A percentile compares a stretch with the other conserved stretches of the same genome.
Evolutionary conservation across 331 rosid species (phyloP).

Genomic region (Quercus lobata): DNA sequence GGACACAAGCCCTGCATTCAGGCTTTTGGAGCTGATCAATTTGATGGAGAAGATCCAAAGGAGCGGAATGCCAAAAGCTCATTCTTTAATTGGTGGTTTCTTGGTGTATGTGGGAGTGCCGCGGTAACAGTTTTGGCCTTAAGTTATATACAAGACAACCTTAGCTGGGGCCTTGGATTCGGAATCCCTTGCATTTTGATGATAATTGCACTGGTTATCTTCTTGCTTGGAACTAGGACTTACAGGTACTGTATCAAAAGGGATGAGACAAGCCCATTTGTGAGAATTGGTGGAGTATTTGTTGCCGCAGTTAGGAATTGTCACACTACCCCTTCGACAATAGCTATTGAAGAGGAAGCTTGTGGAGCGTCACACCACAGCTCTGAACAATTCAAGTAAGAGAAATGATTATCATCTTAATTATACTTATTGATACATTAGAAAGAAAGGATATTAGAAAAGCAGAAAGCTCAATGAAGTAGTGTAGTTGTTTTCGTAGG

Average conservation of each 20-base stretch:
- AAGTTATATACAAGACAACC: constrained; percentile 32
- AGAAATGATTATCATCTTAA: neutral
- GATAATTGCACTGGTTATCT: constrained; percentile 9
- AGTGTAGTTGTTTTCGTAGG: no score
- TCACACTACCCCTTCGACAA: neutral
- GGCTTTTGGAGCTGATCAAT: constrained; percentile 47
- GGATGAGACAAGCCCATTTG: constrained; percentile 4
- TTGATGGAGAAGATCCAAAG: constrained; percentile 27
- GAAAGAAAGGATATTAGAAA: no score
- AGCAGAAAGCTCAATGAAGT: no score
- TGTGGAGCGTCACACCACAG: neutral
- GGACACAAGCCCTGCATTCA: constrained; percentile 42
- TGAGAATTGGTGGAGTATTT: constrained; percentile 29
- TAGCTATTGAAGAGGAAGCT: constrained; percentile 1
- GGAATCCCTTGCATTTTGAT: constrained; percentile 29
- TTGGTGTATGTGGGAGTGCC: constrained; percentile 11
- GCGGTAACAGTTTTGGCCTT: neutral
- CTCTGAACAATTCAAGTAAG: neutral
- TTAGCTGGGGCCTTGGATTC: constrained; percentile 43
- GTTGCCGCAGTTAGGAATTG: constrained; percentile 22
- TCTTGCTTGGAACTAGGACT: constrained; percentile 28
- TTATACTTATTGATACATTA: neutral
- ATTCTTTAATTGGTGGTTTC: constrained; percentile 43
- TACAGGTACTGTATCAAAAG: constrained; percentile 6
- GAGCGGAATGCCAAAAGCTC: constrained; percentile 36